A percentile compares a stretch with the other conserved stretches of the same genome.
Evolutionary conservation across 805 yeast genomes (phyloP).

Genomic region (Suhomyces pyralidae): DNA sequence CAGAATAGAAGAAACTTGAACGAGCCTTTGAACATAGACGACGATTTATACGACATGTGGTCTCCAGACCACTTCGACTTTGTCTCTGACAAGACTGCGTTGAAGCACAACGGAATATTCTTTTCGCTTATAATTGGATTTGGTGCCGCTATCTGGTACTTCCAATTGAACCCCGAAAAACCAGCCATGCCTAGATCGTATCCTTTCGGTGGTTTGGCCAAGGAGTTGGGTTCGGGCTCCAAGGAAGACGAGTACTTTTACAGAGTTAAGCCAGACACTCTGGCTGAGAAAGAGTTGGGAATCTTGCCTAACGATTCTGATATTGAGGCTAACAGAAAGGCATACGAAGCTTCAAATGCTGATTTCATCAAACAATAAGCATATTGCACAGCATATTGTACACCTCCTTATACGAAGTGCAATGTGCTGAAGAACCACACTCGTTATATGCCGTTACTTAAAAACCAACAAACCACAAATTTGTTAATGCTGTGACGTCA

Average conservation of each 20-base stretch:
- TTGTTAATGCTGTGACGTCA: too few relatives aligned
- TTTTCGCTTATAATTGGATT: slow-evolving; percentile 40
- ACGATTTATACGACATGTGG: slow-evolving; percentile 80
- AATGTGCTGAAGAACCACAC: too few relatives aligned
- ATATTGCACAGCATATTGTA: too few relatives aligned
- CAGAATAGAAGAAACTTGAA: slow-evolving; percentile 77
- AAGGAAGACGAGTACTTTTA: slow-evolving; percentile 32
- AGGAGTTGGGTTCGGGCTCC: slow-evolving; percentile 63
- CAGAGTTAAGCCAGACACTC: slow-evolving; percentile 38
- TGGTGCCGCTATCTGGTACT: slow-evolving; percentile 41
- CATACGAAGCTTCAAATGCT: slow-evolving; percentile 34
- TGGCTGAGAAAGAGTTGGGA: slow-evolving; percentile 37
- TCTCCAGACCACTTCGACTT: slow-evolving; percentile 72
- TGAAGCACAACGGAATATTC: slow-evolving; percentile 54
- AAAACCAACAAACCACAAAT: too few relatives aligned
- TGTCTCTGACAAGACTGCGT: slow-evolving; percentile 59
- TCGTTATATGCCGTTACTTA: too few relatives aligned
- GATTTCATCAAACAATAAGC: slow-evolving; percentile 30
- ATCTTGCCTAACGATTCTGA: slow-evolving; percentile 31
- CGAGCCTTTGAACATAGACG: slow-evolving; percentile 69
- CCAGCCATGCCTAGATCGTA: slow-evolving; percentile 75
- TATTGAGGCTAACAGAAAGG: slow-evolving; percentile 25
- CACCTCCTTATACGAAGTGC: too few relatives aligned
- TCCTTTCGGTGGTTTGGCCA: slow-evolving; percentile 74
- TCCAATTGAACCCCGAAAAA: slow-evolving; percentile 56